Evolutionary conservation across 148 eudicot genomes (phyloP), one percentile per base, ranked within the genome.

Genomic region (Drosera capensis): DNA sequence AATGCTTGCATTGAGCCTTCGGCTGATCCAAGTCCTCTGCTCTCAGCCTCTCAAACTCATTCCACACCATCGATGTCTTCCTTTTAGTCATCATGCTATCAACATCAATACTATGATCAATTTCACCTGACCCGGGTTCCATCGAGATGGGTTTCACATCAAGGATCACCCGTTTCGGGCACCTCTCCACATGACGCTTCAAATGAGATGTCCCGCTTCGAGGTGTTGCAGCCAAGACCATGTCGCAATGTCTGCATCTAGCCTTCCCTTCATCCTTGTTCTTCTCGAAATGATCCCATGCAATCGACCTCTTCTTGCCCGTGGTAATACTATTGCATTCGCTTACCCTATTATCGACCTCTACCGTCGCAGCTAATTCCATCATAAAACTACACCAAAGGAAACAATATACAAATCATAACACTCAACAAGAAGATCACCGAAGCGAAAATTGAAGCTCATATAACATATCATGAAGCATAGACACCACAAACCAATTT

Each of bases 281-380:
- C 75, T 65, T 70, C 43, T 70, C 71, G 21, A 70, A 70, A 43
- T 70, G 71, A 52, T 70, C 75, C 75, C 75, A 70, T 23, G 67
- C 75, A 17, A 48, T 1, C 29, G 45, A 41, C 48, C 71, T 52
- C 55, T 59, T 65, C 56, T 60, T 69, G 7, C 45, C n/a, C n/a
- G n/a, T 13, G 12, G 51, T 53, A 14, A 31, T 70, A 65, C 67
- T 65, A 7, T 70, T 64, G 49, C 49, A 65, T 25, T 65, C 71
- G 36, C 53, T 50, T 48, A 70, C 35, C 20, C 63, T 67, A 46
- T 65, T 65, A 40, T 63, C 66, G 25, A 30, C 43, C 63, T 60
- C 67, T 44, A 65, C 28, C 5, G 43, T 28, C 14, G 60, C 53
- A 31, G 54, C 52, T 46, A 50, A 44, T 12, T 52, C 67, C 64